A percentile compares a stretch with the other conserved stretches of the same genome.
These are phyloP conservation scores for Grigorovia jiainica DNA, from an alignment of 805 yeast genomes.

Conservation along the genomic window DNA sequence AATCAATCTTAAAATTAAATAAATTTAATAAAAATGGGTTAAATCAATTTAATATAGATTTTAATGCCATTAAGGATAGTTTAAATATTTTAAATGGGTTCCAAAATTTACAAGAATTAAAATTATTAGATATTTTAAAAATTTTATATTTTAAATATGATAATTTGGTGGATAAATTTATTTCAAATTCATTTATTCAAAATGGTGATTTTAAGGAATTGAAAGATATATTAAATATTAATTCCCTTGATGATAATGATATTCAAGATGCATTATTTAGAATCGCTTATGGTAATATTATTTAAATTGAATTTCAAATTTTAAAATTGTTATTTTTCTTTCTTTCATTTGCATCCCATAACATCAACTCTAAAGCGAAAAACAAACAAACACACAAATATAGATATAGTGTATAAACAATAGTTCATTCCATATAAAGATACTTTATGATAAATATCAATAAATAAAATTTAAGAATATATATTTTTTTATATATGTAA, in stretches of 20 bases:
- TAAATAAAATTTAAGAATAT: not conserved
- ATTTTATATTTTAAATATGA: conserved; percentile 25
- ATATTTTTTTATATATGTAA: too few species aligned
- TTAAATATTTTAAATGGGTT: conserved; percentile 16
- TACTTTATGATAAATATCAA: not conserved
- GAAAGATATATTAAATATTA: conserved; percentile 13
- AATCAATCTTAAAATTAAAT: conserved; percentile 30
- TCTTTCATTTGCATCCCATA: too few species aligned
- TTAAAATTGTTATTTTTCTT: too few species aligned
- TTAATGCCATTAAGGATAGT: conserved; percentile 20
- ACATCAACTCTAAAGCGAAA: not conserved
- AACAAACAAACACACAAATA: too few species aligned
- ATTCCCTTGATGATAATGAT: conserved; percentile 24
- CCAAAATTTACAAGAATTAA: conserved; percentile 13
- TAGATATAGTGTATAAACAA: too few species aligned
- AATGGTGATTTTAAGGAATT: conserved; percentile 22
- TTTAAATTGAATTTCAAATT: conserved; percentile 7
- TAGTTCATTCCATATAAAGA: too few species aligned
- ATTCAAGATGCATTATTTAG: conserved; percentile 32
- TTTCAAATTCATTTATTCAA: conserved; percentile 22
- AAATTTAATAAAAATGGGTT: conserved; percentile 29
- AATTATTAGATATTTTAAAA: conserved; percentile 18
- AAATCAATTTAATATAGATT: conserved; percentile 28
- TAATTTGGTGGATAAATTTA: conserved; percentile 9
- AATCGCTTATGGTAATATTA: conserved; percentile 20